phyloP scores from a whole-genome alignment of 2,329 filamentous ascomycete species.

The Aspergillus unguis region DNA sequence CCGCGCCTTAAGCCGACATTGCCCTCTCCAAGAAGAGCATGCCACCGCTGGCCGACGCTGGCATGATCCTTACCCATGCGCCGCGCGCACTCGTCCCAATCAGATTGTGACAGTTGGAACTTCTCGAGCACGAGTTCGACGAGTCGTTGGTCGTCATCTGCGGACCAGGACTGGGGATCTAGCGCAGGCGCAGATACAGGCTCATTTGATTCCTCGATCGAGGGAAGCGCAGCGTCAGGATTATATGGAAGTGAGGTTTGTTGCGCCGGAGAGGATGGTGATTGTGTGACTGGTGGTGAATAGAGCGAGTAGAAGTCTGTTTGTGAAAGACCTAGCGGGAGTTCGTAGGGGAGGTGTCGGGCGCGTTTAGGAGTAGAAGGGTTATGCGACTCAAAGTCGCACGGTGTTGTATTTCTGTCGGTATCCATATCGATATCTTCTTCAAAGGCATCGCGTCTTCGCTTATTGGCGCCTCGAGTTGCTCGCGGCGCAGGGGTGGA shows the following conservation, averaged over 20 bases:
- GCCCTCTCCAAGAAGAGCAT: slow-evolving; percentile 42
- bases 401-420: slow-evolving; percentile 4
- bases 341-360: slow-evolving; percentile 40
- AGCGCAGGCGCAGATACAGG: slow-evolving; percentile 1
- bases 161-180: slow-evolving; percentile 30
- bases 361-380: slow-evolving; percentile 47
- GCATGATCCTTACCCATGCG: slow-evolving; percentile 41
- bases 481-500: slow-evolving; percentile 22
- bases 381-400: slow-evolving; percentile 19
- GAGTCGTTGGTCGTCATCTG: slow-evolving; percentile 42
- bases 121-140: slow-evolving; percentile 46
- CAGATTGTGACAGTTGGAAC: slow-evolving; percentile 40
- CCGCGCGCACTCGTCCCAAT: slow-evolving; percentile 47
- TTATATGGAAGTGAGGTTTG: slow-evolving; percentile 17
- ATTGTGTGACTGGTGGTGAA: slow-evolving; percentile 33
- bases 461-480: slow-evolving; percentile 40
- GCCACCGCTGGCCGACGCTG: slow-evolving; percentile 43
- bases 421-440: slow-evolving; percentile 18
- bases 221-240: slow-evolving; percentile 35
- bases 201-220: slow-evolving; percentile 32
- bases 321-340: slow-evolving; percentile 43
- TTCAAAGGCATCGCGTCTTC: slow-evolving; percentile 33
- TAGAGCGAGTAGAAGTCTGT: slow-evolving; percentile 45
- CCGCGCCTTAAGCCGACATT: slow-evolving; percentile 40
- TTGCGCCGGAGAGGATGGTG: slow-evolving; percentile 26